Base-by-base conservation (phyloP, 179 eudicot genomes). In the Camellia oleifera region DNA sequence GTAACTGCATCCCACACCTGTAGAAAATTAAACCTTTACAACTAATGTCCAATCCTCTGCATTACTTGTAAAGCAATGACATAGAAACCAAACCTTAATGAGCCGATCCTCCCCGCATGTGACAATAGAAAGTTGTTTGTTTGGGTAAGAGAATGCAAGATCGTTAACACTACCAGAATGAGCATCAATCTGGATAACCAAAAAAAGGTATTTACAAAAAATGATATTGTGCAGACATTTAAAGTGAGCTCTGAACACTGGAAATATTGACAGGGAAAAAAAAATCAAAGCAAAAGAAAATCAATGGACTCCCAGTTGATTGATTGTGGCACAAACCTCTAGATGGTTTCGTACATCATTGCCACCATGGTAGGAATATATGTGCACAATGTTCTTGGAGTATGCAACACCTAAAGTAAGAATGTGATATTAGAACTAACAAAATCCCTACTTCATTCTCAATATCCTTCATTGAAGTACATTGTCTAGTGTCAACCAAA, bases 1-100 rank as follows among this genome's bases (percentile, higher is more conserved):
- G 93, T 92, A 61, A 80, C 84, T 76, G 92, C 93, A 89, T 93
- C 94, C 98, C 97, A 95, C 44, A 95, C 97, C 97, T 93, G 83
- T 67, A 79, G 57, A 69, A 81, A 57, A 12, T 54, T 61, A 44
- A 57, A 66, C 44, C 75, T 61, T 78, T 23, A 69, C 14, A 23
- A 63, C 54, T 18, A 64, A 66, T 76, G 60, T 75, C n/a, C 52
- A 57, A 57, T 2, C 7, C 9, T 40, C 57, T 44, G 14, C 78
- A 69, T 15, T 53, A 9, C 26, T 13, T 18, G 20, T 15, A 73
- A 10, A 20, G 54, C 20, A 69, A 71, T 17, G 44, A 44, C 4
- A 79, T 9, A 42, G 53, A 32, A 75, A 81, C 79, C 79, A 72
- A 56, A 95, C 98, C 98, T 93, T 95, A 71, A 95, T 91, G 69